A percentile compares a stretch with the other conserved stretches of the same genome.
These are phyloP conservation scores for Dothideomycetes sp. DNA, from an alignment of 2,329 filamentous ascomycete species.

Conservation along the genomic window DNA sequence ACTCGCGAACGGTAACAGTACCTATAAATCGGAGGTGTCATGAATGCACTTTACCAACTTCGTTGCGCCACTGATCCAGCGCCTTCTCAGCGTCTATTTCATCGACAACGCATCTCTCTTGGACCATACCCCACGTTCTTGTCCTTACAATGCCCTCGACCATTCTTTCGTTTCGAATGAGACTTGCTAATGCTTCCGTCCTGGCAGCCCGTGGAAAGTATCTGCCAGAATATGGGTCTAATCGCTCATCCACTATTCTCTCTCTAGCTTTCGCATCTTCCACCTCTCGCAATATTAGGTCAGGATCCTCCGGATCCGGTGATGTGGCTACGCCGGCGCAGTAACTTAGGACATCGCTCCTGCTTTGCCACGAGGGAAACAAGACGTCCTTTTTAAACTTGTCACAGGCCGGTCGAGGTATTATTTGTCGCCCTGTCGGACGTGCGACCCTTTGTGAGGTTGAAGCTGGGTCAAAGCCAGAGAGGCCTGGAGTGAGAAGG, in stretches of 20 bases:
- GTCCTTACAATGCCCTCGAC: constrained; percentile 71
- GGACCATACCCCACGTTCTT: constrained; percentile 70
- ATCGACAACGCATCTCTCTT: constrained; percentile 53
- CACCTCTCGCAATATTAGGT: constrained; percentile 55
- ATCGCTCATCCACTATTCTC: constrained; percentile 68
- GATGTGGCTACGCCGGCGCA: constrained; percentile 80
- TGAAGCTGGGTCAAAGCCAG: constrained; percentile 68
- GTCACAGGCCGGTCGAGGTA: constrained; percentile 54
- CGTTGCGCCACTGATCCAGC: constrained; percentile 48
- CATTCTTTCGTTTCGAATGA: constrained; percentile 63
- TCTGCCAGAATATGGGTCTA: constrained; percentile 82
- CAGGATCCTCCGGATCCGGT: constrained; percentile 78
- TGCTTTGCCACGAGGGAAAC: constrained; percentile 78
- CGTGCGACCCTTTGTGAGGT: constrained; percentile 53
- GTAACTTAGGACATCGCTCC: constrained; percentile 77
- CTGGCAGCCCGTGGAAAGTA: constrained; percentile 72
- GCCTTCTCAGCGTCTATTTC: constrained; percentile 45
- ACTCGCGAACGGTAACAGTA: too few species aligned
- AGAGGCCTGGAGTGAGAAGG: constrained; percentile 60
- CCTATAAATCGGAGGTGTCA: too few species aligned
- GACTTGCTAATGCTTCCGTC: constrained; percentile 64
- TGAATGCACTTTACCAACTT: neutral
- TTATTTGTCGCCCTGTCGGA: constrained; percentile 36
- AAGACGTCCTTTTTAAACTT: constrained; percentile 66
- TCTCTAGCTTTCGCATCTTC: constrained; percentile 62